phyloP scores from a whole-genome alignment of 2,329 filamentous ascomycete species.

The Chaetomiaceae sp. region DNA sequence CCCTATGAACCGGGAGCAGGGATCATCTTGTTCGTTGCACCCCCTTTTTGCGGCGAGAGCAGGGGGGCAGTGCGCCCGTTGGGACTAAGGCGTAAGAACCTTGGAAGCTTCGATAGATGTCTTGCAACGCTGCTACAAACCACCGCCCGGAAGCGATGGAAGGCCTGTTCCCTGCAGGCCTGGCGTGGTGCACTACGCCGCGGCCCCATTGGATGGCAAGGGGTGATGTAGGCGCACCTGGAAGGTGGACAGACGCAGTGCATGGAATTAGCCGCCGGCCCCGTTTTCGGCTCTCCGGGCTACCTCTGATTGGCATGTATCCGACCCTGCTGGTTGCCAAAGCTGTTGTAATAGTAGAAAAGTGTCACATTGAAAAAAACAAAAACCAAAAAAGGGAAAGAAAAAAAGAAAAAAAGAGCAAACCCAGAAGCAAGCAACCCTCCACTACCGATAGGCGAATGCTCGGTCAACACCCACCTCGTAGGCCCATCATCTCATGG shows the following conservation, averaged over 20 bases:
- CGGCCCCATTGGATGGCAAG: not conserved
- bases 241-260: not conserved
- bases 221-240: not conserved
- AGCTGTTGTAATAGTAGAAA: not conserved
- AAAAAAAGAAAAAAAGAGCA: not conserved
- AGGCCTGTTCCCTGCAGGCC: not conserved
- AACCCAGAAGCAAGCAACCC: not conserved
- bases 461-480: not conserved
- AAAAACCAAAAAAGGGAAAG: no score
- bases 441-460: not conserved
- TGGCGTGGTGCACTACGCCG: not conserved
- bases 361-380: no score
- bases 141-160: not conserved
- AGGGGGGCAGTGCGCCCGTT: conserved; percentile 1
- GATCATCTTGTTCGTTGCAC: not conserved
- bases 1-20: not conserved
- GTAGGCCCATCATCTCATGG: not conserved
- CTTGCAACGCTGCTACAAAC: not conserved
- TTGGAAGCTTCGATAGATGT: not conserved
- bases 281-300: not conserved
- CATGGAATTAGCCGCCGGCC: conserved; percentile 4
- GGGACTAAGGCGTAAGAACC: not conserved
- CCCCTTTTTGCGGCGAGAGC: not conserved
- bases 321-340: not conserved
- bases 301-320: not conserved